Evolutionary conservation across 2,329 filamentous ascomycete genomes (phyloP).

Genomic region (Stachybotrys chlorohalonatus): DNA sequence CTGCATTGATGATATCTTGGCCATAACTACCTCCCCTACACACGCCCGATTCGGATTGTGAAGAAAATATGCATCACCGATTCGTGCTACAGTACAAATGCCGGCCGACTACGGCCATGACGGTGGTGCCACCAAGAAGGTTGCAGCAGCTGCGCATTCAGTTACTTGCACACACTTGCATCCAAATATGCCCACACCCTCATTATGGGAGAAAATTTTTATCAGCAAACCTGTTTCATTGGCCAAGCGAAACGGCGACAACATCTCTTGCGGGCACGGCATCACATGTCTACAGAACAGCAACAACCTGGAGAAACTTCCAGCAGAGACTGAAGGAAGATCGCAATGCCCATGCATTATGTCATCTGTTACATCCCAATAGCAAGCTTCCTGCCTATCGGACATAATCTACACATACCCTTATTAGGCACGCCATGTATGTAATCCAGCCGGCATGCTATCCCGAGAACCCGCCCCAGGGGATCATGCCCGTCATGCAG

Average conservation of each 20-base stretch:
- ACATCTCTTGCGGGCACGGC: background rate
- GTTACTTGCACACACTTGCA: background rate
- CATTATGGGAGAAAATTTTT: background rate
- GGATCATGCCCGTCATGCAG: no score
- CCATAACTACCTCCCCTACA: background rate
- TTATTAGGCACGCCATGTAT: no score
- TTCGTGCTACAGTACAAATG: background rate
- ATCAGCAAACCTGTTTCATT: background rate
- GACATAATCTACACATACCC: no score
- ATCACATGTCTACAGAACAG: background rate
- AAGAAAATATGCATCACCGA: background rate
- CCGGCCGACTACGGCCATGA: background rate
- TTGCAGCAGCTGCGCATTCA: background rate
- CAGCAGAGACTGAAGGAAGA: no score
- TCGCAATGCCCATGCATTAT: no score
- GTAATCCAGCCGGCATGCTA: no score
- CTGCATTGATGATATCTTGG: background rate
- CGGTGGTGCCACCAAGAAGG: background rate
- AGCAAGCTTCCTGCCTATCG: no score
- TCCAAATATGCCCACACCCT: background rate
- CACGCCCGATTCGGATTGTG: background rate
- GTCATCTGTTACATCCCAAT: no score
- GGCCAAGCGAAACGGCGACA: background rate
- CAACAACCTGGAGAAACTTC: no score
- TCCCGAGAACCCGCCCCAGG: no score